Conservation (phyloP, 176 grass and related monocot genomes). For the Aegilops tauschii region DNA sequence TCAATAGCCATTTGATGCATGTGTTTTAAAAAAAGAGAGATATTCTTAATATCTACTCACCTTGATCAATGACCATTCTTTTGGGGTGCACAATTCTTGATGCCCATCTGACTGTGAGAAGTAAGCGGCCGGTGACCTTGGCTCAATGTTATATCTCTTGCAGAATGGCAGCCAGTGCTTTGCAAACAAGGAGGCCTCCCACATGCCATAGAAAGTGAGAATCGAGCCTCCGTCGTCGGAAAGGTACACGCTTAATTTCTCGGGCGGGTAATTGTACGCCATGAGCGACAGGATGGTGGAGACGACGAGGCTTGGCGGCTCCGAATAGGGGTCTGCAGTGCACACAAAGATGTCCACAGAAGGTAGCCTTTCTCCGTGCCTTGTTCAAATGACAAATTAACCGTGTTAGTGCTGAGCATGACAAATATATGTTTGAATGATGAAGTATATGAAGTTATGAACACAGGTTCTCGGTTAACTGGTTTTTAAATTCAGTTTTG, state of each 20-base stretch:
- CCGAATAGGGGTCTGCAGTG: conserved; percentile 51
- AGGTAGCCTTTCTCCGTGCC: conserved; percentile 45
- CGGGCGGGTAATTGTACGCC: conserved; percentile 61
- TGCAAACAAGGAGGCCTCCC: conserved; percentile 57
- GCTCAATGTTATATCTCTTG: conserved; percentile 57
- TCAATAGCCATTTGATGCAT: background rate
- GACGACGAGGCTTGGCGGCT: conserved; percentile 71
- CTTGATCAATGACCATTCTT: conserved; percentile 52
- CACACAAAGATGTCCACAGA: conserved; percentile 72
- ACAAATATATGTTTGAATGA: background rate
- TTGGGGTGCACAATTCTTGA: background rate
- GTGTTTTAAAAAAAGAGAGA: background rate
- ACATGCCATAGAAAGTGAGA: conserved; percentile 70
- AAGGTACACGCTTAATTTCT: conserved; percentile 69
- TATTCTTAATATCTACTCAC: conserved; percentile 4
- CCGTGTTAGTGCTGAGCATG: background rate
- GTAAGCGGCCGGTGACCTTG: conserved; percentile 59
- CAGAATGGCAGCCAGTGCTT: conserved; percentile 76
- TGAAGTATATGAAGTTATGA: background rate
- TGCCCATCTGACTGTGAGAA: conserved; percentile 35
- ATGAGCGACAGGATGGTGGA: conserved; percentile 64
- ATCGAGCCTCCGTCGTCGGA: conserved; percentile 72
- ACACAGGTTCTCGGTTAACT: background rate
- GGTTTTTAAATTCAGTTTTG: background rate
- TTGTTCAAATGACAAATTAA: conserved; percentile 15